Conservation (phyloP, 352 stramenopile species). For the Pythium biforme region DNA sequence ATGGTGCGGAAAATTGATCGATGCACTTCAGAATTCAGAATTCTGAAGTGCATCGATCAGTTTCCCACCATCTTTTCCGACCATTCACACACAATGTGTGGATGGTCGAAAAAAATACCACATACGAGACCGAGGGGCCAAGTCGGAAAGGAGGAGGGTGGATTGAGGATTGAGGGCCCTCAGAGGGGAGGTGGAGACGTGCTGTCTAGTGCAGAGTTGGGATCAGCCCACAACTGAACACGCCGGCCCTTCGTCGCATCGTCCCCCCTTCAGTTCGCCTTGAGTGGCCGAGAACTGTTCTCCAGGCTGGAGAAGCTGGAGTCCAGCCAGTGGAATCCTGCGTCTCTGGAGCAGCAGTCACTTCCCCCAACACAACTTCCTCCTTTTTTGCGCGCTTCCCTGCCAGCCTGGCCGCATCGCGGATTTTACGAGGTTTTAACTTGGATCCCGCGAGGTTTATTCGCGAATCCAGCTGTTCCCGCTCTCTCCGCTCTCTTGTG, state of each 20-base stretch:
- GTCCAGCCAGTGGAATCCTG: too few relatives aligned
- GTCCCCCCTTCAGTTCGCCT: background rate
- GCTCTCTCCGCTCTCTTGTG: constrained; percentile 3
- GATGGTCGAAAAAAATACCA: too few relatives aligned
- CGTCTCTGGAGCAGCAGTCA: background rate
- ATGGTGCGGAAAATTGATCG: background rate
- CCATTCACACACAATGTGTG: background rate
- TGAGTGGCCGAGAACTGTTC: background rate
- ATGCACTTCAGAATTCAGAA: background rate
- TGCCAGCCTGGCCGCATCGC: constrained; percentile 2
- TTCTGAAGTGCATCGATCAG: background rate
- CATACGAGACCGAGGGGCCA: too few relatives aligned
- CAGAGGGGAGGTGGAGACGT: background rate
- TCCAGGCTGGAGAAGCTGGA: constrained; percentile 1
- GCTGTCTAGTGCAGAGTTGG: constrained; percentile 4
- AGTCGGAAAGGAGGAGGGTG: too few relatives aligned
- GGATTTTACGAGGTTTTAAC: constrained; percentile 1
- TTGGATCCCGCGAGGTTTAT: constrained; percentile 1
- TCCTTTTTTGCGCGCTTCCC: background rate
- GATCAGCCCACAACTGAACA: background rate
- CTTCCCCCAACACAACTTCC: background rate
- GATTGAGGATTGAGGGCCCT: too few relatives aligned
- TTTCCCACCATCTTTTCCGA: background rate
- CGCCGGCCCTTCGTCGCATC: background rate
- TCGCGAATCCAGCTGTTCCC: constrained; percentile 1